phyloP scores from a whole-genome alignment of 352 stramenopile genomes.

The Globisporangium echinulatum region DNA sequence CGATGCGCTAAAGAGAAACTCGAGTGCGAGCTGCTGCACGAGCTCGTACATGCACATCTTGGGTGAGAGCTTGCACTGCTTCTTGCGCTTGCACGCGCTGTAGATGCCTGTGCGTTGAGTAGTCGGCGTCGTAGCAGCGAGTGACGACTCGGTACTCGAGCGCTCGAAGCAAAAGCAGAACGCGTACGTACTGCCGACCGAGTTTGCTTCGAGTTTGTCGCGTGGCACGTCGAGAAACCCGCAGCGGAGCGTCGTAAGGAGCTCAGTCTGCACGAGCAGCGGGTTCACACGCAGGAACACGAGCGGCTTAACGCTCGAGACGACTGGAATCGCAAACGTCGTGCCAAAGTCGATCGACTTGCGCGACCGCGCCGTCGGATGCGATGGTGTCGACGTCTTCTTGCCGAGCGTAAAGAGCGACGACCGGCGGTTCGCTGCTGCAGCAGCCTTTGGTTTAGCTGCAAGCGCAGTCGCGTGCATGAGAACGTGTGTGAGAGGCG shows the following conservation, averaged over 20 bases:
- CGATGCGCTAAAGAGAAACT: constrained; percentile 27
- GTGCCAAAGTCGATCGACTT: constrained; percentile 24
- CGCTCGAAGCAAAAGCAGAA: constrained; percentile 11
- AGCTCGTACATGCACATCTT: constrained; percentile 33
- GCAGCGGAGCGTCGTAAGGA: constrained; percentile 4
- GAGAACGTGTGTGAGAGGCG: constrained; percentile 8
- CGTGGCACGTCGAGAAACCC: constrained; percentile 8
- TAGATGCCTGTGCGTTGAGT: constrained; percentile 3
- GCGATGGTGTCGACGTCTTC: constrained; percentile 7
- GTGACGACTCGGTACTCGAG: neutral
- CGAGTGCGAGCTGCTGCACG: constrained; percentile 31
- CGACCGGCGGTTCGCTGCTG: constrained; percentile 15
- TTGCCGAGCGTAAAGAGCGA: constrained; percentile 28
- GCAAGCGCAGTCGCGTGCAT: constrained; percentile 1
- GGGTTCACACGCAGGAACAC: constrained; percentile 16
- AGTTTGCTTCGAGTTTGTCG: constrained; percentile 8
- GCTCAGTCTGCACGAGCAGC: constrained; percentile 8
- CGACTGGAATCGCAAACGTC: constrained; percentile 19
- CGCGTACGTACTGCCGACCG: constrained; percentile 7
- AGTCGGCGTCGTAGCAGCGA: neutral
- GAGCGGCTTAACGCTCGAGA: constrained; percentile 8
- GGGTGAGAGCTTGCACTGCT: constrained; percentile 9
- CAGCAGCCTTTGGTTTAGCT: neutral
- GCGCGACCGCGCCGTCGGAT: constrained; percentile 5
- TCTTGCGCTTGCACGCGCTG: constrained; percentile 14